phyloP scores from a whole-genome alignment of 805 yeast species.

The Torulaspora microellipsoides region DNA sequence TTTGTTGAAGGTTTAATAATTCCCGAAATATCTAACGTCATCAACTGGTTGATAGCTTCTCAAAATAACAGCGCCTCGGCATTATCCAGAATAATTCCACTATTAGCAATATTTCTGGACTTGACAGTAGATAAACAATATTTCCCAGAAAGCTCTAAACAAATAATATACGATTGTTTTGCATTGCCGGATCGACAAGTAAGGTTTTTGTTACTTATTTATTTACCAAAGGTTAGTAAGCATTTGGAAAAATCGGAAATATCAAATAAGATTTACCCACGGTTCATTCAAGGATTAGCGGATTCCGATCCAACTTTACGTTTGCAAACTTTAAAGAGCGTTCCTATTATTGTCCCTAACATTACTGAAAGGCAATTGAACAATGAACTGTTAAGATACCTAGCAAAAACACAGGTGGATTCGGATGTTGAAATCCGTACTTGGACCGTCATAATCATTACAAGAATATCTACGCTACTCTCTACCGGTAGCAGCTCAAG shows the following conservation, averaged over 20 bases:
- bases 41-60: conserved; percentile 18
- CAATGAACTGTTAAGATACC: conserved; percentile 71
- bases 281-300: conserved; percentile 72
- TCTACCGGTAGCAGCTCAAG: conserved; percentile 46
- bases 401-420: conserved; percentile 54
- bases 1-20: conserved; percentile 55
- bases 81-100: conserved; percentile 31
- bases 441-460: conserved; percentile 30
- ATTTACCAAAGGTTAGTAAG: conserved; percentile 52
- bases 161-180: conserved; percentile 61
- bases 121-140: conserved; percentile 36
- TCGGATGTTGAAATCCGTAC: conserved; percentile 28
- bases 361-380: conserved; percentile 77
- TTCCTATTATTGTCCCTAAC: conserved; percentile 52
- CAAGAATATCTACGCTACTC: conserved; percentile 24
- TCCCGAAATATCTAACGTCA: conserved; percentile 52
- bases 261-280: conserved; percentile 62
- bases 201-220: conserved; percentile 63
- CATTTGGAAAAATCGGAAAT: conserved; percentile 55
- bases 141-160: conserved; percentile 40
- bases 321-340: conserved; percentile 64
- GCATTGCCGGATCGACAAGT: conserved; percentile 69
- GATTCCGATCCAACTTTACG: conserved; percentile 81
- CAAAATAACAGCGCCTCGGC: conserved; percentile 28
- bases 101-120: conserved; percentile 31